These are phyloP conservation scores for Suhomyces ambrosiae DNA, from an alignment of 1,139 yeast species.

Conservation along the genomic window DNA sequence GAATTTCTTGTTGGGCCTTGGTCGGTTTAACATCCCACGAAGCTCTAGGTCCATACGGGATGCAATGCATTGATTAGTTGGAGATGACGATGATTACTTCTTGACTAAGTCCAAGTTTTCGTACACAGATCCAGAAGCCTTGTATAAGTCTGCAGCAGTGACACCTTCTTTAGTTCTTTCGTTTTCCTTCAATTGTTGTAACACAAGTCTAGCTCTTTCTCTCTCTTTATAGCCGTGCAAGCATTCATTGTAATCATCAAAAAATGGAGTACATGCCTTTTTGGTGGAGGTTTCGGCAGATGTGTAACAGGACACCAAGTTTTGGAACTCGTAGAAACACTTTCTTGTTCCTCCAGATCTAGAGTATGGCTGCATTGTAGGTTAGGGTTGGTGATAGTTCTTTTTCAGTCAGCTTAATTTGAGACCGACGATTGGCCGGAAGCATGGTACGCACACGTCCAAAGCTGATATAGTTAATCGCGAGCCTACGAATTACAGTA, in stretches of 20 bases:
- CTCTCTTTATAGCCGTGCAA: slow-evolving; percentile 53
- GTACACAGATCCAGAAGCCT: slow-evolving; percentile 45
- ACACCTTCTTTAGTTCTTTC: slow-evolving; percentile 44
- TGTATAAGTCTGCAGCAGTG: slow-evolving; percentile 48
- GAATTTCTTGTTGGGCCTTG: slow-evolving; percentile 2
- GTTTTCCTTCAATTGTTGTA: slow-evolving; percentile 50
- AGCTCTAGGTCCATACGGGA: not conserved
- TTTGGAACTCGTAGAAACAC: slow-evolving; percentile 53
- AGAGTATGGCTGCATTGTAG: slow-evolving; percentile 50
- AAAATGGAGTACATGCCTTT: slow-evolving; percentile 48
- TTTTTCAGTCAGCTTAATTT: slow-evolving; percentile 9
- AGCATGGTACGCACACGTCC: slow-evolving; percentile 10
- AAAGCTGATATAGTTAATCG: not conserved
- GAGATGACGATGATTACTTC: slow-evolving; percentile 13
- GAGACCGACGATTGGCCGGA: slow-evolving; percentile 12
- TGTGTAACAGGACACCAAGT: slow-evolving; percentile 48
- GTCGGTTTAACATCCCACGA: not conserved
- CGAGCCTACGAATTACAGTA: too few relatives aligned
- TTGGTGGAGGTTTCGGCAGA: slow-evolving; percentile 47
- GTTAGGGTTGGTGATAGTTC: slow-evolving; percentile 1
- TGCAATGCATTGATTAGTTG: slow-evolving; percentile 7
- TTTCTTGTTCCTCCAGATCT: slow-evolving; percentile 54
- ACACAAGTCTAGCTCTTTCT: slow-evolving; percentile 49
- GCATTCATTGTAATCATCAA: slow-evolving; percentile 52
- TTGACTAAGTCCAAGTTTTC: slow-evolving; percentile 50